Evolutionary conservation across 306 rosid genomes (phyloP).

Genomic region (Cicer judaicum): DNA sequence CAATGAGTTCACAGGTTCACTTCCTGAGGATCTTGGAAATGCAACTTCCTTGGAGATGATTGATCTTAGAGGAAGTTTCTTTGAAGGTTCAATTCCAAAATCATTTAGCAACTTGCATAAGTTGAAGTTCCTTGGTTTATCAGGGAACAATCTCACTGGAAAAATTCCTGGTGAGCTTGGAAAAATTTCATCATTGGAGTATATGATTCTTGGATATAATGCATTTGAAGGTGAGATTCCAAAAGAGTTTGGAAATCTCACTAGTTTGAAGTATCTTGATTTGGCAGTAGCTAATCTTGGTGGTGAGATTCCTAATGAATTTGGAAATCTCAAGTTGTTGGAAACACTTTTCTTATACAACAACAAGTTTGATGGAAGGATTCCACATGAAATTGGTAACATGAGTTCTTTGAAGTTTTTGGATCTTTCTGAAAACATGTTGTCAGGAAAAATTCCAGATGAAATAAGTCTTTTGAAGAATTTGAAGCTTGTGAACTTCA

Average conservation of each 20-base stretch:
- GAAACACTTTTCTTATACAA: conserved; percentile 80
- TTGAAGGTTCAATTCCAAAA: conserved; percentile 70
- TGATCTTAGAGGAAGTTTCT: conserved; percentile 93
- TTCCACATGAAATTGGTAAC: conserved; percentile 64
- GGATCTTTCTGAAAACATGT: conserved; percentile 82
- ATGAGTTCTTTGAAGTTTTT: conserved; percentile 62
- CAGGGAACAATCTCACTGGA: conserved; percentile 88
- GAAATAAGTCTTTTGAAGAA: conserved; percentile 69
- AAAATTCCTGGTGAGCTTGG: conserved; percentile 79
- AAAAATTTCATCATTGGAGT: conserved; percentile 72
- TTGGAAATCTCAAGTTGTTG: conserved; percentile 65
- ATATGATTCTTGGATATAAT: conserved; percentile 80
- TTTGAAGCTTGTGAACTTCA: conserved; percentile 80
- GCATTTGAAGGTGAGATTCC: conserved; percentile 85
- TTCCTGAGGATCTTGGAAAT: conserved; percentile 81
- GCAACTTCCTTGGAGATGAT: conserved; percentile 69
- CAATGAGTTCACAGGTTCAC: conserved; percentile 73
- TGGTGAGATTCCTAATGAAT: conserved; percentile 71
- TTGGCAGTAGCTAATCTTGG: conserved; percentile 84
- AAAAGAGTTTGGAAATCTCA: conserved; percentile 77
- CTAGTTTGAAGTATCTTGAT: conserved; percentile 84
- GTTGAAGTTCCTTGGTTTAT: conserved; percentile 92
- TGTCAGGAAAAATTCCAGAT: conserved; percentile 75
- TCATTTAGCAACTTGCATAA: conserved; percentile 67
- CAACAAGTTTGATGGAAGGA: conserved; percentile 69